phyloP scores from a whole-genome alignment of 805 yeast species.

The Brettanomyces naardenensis region DNA sequence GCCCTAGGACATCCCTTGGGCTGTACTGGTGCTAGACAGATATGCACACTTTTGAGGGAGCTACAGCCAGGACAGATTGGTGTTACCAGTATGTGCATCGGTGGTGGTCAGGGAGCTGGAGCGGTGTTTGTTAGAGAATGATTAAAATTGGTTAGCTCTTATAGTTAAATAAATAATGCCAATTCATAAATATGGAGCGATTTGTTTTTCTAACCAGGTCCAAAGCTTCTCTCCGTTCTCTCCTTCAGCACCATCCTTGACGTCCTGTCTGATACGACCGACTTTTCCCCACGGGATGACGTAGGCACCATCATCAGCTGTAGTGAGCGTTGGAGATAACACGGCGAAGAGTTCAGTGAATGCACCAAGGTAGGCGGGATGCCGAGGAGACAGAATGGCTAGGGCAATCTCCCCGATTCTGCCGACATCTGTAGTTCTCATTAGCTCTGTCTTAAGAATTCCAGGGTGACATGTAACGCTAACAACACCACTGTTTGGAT shows the following conservation, averaged over 20 bases:
- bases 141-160: too few species aligned
- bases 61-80: slow-evolving; percentile 77
- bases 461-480: slow-evolving; percentile 8
- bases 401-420: background rate
- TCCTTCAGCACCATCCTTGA: background rate
- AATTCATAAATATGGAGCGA: too few species aligned
- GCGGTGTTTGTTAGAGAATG: slow-evolving; percentile 76
- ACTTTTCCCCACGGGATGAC: background rate
- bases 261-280: background rate
- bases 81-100: slow-evolving; percentile 93
- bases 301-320: background rate
- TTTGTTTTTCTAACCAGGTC: background rate
- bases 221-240: slow-evolving; percentile 1
- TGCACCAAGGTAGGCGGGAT: background rate
- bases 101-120: slow-evolving; percentile 99
- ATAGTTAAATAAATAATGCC: too few species aligned
- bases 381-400: background rate
- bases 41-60: slow-evolving; percentile 81
- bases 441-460: background rate
- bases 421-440: background rate
- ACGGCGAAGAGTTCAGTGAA: background rate
- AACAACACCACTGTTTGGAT: slow-evolving; percentile 6
- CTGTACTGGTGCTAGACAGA: slow-evolving; percentile 80
- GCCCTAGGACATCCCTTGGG: slow-evolving; percentile 95
- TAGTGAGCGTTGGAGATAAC: background rate